A percentile compares a stretch with the other conserved stretches of the same genome.
Conservation (phyloP, 225 moss, liverwort and hornwort genomes). For the Asterella californica region DNA sequence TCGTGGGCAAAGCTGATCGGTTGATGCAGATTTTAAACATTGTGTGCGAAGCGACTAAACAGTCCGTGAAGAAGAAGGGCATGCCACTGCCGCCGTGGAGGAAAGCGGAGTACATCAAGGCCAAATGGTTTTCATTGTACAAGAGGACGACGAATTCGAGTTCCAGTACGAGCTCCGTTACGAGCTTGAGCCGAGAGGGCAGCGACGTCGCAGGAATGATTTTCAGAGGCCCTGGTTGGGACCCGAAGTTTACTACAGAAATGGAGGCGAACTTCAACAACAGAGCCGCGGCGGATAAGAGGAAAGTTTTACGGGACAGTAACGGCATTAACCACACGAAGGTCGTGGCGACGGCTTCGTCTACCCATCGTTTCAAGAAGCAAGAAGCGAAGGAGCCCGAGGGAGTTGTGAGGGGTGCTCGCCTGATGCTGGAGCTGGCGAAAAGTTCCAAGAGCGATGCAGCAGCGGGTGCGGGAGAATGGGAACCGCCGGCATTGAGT, state of each 20-base stretch:
- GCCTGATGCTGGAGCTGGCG: constrained; percentile 41
- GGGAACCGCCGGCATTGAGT: constrained; percentile 68
- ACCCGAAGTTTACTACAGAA: constrained; percentile 59
- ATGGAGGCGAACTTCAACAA: constrained; percentile 60
- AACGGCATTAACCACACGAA: constrained; percentile 22
- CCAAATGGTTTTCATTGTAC: constrained; percentile 85
- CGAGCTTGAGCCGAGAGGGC: constrained; percentile 4
- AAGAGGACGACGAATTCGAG: constrained; percentile 62
- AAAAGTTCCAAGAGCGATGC: constrained; percentile 27
- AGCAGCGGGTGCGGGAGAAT: constrained; percentile 37
- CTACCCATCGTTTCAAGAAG: not conserved
- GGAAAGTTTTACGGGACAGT: constrained; percentile 35
- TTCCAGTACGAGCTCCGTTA: constrained; percentile 23
- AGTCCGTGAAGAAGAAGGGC: constrained; percentile 73
- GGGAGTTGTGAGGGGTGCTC: constrained; percentile 59
- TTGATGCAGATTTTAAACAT: constrained; percentile 64
- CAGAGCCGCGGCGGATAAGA: constrained; percentile 31
- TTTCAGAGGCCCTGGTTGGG: constrained; percentile 54
- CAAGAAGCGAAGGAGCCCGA: constrained; percentile 34
- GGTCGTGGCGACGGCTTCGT: not conserved
- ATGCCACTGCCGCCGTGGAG: constrained; percentile 89
- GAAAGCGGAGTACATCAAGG: constrained; percentile 77
- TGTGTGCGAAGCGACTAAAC: constrained; percentile 69
- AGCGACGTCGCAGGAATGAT: constrained; percentile 38
- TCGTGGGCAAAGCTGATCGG: constrained; percentile 61